These are phyloP conservation scores for Phalaenopsis hybrid DNA, from an alignment of 116 monocot genomes.

Conservation along the genomic window DNA sequence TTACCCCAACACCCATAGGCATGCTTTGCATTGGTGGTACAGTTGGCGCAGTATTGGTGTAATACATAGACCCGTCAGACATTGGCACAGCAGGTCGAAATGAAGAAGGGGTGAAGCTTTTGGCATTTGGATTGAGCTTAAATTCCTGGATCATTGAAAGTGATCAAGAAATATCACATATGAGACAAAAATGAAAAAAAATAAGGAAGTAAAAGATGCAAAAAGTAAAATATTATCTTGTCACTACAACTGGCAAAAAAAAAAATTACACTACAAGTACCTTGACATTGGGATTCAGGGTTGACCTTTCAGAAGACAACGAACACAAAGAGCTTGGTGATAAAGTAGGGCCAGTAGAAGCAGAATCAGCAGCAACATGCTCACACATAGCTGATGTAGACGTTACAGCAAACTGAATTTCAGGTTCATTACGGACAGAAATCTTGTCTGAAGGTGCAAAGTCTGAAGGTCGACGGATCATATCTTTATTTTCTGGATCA, in stretches of 20 bases:
- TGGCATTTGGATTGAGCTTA: slow-evolving; percentile 90
- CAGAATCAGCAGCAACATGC: slow-evolving; percentile 22
- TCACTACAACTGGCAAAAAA: neutral
- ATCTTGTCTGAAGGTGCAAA: slow-evolving; percentile 17
- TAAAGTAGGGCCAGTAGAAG: slow-evolving; percentile 40
- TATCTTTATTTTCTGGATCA: slow-evolving; percentile 20
- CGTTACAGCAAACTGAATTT: slow-evolving; percentile 31
- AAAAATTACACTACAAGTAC: slow-evolving; percentile 19
- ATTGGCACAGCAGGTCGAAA: slow-evolving; percentile 40
- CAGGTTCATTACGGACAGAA: slow-evolving; percentile 10
- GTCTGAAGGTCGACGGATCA: slow-evolving; percentile 21
- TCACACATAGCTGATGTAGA: slow-evolving; percentile 47
- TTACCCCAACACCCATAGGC: slow-evolving; percentile 60
- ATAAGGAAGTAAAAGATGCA: neutral
- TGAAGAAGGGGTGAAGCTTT: slow-evolving; percentile 73
- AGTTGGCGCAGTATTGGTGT: slow-evolving; percentile 38
- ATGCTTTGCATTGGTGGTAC: slow-evolving; percentile 48
- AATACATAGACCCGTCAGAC: slow-evolving; percentile 57
- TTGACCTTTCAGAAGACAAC: slow-evolving; percentile 70
- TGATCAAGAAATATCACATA: slow-evolving; percentile 4
- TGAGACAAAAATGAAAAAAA: neutral
- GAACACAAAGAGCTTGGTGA: slow-evolving; percentile 79
- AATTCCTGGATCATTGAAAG: slow-evolving; percentile 62
- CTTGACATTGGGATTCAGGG: slow-evolving; percentile 82
- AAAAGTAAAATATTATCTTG: neutral